Conservation (phyloP, 768 basidiomycete species). For the Rickenella mellea region DNA sequence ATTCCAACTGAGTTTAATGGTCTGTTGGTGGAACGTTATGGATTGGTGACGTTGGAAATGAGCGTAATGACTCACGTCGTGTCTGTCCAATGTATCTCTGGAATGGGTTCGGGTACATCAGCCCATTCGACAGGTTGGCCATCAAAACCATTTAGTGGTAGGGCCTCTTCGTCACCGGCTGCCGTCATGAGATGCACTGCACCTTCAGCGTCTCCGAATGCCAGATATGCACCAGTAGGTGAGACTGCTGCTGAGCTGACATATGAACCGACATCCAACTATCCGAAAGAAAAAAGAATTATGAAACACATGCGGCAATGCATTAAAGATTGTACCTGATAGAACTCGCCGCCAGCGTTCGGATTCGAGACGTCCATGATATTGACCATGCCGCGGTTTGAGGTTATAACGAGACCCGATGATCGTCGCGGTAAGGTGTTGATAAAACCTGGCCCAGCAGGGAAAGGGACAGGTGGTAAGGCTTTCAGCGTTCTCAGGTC, state of each 20-base stretch:
- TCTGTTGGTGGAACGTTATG: slow-evolving; percentile 26
- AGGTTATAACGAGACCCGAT: slow-evolving; percentile 65
- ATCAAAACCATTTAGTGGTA: slow-evolving; percentile 84
- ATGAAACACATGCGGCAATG: not conserved
- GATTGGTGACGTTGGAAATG: not conserved
- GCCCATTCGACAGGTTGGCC: slow-evolving; percentile 83
- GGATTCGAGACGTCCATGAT: slow-evolving; percentile 74
- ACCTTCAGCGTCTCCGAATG: slow-evolving; percentile 85
- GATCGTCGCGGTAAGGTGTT: slow-evolving; percentile 69
- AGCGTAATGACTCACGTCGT: slow-evolving; percentile 48
- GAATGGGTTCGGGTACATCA: slow-evolving; percentile 57
- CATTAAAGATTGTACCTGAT: slow-evolving; percentile 47
- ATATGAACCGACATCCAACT: slow-evolving; percentile 70
- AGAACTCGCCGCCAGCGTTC: slow-evolving; percentile 59
- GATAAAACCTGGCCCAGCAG: slow-evolving; percentile 80
- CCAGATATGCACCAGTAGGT: slow-evolving; percentile 82
- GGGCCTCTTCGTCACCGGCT: slow-evolving; percentile 40
- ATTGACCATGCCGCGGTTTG: slow-evolving; percentile 76
- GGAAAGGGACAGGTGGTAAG: slow-evolving; percentile 79
- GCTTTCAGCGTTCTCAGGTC: slow-evolving; percentile 79
- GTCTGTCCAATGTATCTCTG: slow-evolving; percentile 73
- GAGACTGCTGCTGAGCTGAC: slow-evolving; percentile 76
- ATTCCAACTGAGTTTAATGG: slow-evolving; percentile 85
- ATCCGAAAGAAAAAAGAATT: too few species aligned
- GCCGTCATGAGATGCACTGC: slow-evolving; percentile 75